Conservation (phyloP, 2,329 filamentous ascomycete genomes). For the Alternaria atra region DNA sequence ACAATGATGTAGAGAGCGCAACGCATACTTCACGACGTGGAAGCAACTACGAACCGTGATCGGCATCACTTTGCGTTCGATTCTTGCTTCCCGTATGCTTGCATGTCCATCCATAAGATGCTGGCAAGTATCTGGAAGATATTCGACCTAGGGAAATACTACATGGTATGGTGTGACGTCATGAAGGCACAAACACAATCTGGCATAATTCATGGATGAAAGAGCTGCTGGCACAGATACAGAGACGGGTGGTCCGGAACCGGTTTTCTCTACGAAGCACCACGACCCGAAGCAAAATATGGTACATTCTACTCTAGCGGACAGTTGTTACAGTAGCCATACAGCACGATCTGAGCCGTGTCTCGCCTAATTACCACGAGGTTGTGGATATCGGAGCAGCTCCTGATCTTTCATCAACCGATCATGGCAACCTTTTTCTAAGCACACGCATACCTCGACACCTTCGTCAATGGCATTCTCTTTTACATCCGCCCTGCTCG, state of each 20-base stretch:
- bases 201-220: background rate
- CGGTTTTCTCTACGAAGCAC: background rate
- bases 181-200: background rate
- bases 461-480: constrained; percentile 23
- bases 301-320: background rate
- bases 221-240: background rate
- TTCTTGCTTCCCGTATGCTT: background rate
- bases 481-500: constrained; percentile 19
- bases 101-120: background rate
- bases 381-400: constrained; percentile 9
- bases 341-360: background rate
- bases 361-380: constrained; percentile 4
- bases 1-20: background rate
- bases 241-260: background rate
- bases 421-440: constrained; percentile 18
- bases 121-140: background rate
- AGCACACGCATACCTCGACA: constrained; percentile 27
- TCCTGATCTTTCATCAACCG: constrained; percentile 27
- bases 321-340: background rate
- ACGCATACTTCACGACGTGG: background rate
- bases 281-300: background rate
- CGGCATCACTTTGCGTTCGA: background rate
- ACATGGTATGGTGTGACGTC: background rate
- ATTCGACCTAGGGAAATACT: no score
- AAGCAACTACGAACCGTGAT: background rate